These are phyloP conservation scores for Penicillium paxilli DNA, from an alignment of 495 filamentous ascomycete species.

Conservation along the genomic window DNA sequence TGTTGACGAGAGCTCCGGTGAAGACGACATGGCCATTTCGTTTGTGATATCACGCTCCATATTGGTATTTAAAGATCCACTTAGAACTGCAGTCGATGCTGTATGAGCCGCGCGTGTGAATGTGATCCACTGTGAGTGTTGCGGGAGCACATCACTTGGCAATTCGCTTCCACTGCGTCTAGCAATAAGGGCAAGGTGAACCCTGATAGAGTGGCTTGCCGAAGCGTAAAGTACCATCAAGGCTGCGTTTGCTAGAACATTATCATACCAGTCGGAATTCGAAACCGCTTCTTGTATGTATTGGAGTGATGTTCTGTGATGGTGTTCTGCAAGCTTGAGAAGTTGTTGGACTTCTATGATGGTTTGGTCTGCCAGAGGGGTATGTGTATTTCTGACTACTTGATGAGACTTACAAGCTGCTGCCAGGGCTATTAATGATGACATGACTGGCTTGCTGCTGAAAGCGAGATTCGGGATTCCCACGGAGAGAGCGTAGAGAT, in stretches of 20 bases:
- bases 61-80: constrained; percentile 12
- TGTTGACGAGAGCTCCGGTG: background rate
- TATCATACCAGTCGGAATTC: background rate
- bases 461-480: constrained; percentile 44
- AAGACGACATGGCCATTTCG: background rate
- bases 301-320: constrained; percentile 1
- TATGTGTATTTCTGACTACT: constrained; percentile 25
- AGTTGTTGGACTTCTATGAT: constrained; percentile 26
- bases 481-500: constrained; percentile 39
- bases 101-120: constrained; percentile 38
- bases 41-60: background rate
- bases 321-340: constrained; percentile 7
- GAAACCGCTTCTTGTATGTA: background rate
- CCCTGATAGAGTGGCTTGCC: constrained; percentile 35
- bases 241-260: constrained; percentile 40
- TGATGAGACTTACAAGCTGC: constrained; percentile 42
- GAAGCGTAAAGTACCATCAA: constrained; percentile 49
- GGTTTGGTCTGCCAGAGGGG: constrained; percentile 10
- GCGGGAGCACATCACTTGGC: constrained; percentile 26
- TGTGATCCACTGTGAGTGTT: constrained; percentile 41
- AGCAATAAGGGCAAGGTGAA: constrained; percentile 35
- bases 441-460: constrained; percentile 39
- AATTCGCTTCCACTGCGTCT: constrained; percentile 11
- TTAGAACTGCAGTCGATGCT: constrained; percentile 37
- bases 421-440: constrained; percentile 39